Base-by-base conservation (phyloP, 2,329 filamentous ascomycete genomes). In the Dryadomyces quercivorus region DNA sequence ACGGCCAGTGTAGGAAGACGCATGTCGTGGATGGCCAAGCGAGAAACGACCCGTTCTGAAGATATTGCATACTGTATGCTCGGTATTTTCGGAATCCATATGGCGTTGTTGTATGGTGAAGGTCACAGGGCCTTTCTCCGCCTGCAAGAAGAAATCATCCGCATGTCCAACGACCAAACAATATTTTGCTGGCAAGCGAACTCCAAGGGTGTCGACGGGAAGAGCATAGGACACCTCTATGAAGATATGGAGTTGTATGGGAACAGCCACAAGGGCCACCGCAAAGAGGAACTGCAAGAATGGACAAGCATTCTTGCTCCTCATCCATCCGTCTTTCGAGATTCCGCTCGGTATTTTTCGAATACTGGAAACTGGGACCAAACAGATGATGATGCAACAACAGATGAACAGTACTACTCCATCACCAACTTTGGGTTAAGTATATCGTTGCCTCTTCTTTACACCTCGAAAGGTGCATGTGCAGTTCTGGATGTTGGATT, bases 21-120 rank as follows among this genome's bases (percentile, higher is more conserved):
- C 45, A 65, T 66, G 63, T 63, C 60, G 13, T 66, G 63, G 63
- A 59, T 59, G 43, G 54, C 62, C 1, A 49, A 42, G 2, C 55
- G 64, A 20, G n/a, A 51, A 38, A 64, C 61, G 15, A 63, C 57
- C 1, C 56, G 61, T 12, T 1, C 51, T 52, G 59, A 65, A 49
- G 63, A 67, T 53, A 49, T 43, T 3, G 64, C 64, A 0, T 66
- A 66, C 43, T 63, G 61, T 45, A 40, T 66, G 10, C 53, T 66
- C 9, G 65, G 64, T 0, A 38, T 66, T 5, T 66, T 66, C 22
- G 59, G 55, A 18, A 59, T 67, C 40, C 62, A 62, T 38, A 66
- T 67, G 61, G 58, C 64, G 2, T 52, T 67, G 42, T 53, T 66
- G 4, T 66, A 65, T 42, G 64, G 64, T 20, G 64, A 66, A 42